Base-by-base conservation (phyloP, 306 rosid genomes). In the Lotus japonicus region DNA sequence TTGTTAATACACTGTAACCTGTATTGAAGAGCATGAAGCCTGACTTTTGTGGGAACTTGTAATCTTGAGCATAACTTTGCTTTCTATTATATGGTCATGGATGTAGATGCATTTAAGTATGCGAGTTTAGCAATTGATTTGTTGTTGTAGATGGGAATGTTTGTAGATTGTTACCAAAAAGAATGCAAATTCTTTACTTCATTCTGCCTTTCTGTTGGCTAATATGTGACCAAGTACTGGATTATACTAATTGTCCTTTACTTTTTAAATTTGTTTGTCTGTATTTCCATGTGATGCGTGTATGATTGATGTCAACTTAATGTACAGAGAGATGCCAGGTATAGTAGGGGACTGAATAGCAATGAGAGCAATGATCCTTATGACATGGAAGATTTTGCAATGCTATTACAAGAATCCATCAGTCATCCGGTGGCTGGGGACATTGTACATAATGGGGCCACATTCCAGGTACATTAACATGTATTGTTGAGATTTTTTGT, bases 401-500 rank as follows among this genome's bases (percentile, higher is more conserved):
- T 95, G 96, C 96, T 97, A 35, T 75, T 95, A 71, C 82, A 64
- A 17, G 90, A 90, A 79, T 95, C 76, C 80, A 84, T 95, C 76
- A 81, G 85, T 43, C 80, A 85, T 58, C 92, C 89, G 48, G 81
- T 80, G 64, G 92, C 90, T 73, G 64, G 69, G 71, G 97, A 95
- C 58, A 83, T 95, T 67, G 62, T 95, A 72, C 96, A 95, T 78
- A 95, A 95, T 42, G 99, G 99, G 64, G 97, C 92, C 54, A 90
- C 97, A 58, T 90, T 95, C 79, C 99, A 95, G 99, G 99, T 95
- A 84, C 49, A 79, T 71, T 73, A 39, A 28, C 58, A 41, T 58
- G 21, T 53, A 11, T 51, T 61, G 17, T 67, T 12, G 54, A 55
- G 70, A 64, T 75, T 60, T 31, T 26, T 31, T 31, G 0, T 21